phyloP scores from a whole-genome alignment of 2,329 filamentous ascomycete genomes.

The Microcyclospora pomicola region DNA sequence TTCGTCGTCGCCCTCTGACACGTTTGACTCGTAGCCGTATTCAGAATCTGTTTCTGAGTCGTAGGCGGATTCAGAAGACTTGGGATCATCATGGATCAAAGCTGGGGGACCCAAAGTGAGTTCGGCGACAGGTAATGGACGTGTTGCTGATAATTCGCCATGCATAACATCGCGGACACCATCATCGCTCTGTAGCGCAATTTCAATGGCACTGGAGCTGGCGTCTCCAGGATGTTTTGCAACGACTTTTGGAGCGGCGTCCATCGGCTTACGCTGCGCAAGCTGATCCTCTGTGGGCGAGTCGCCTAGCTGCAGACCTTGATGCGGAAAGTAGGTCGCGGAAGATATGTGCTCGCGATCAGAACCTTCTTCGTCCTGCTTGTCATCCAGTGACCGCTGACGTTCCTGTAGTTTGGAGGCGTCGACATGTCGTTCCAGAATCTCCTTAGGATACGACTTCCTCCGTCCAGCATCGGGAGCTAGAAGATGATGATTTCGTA shows the following conservation, averaged over 20 bases:
- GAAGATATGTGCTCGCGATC: conserved; percentile 80
- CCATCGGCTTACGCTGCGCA: conserved; percentile 8
- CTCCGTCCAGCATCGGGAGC: conserved; percentile 33
- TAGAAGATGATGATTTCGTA: conserved; percentile 40
- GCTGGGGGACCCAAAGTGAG: conserved; percentile 10
- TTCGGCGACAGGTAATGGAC: conserved; percentile 4
- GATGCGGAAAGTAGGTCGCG: conserved; percentile 68
- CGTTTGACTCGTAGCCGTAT: conserved; percentile 38
- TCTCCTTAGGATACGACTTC: conserved; percentile 27
- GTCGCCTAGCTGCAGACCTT: conserved; percentile 37
- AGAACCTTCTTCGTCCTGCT: conserved; percentile 45
- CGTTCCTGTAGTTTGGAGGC: conserved; percentile 6
- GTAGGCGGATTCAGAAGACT: conserved; percentile 15
- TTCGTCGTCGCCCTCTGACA: conserved; percentile 38
- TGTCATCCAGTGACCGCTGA: conserved; percentile 2
- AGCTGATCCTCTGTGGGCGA: conserved; percentile 18
- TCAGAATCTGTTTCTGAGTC: conserved; percentile 23
- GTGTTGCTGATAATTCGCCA: conserved; percentile 40
- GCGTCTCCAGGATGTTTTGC: conserved; percentile 14
- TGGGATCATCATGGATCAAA: conserved; percentile 6
- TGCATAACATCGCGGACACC: conserved; percentile 44
- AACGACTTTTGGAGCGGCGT: background rate
- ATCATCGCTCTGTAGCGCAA: conserved; percentile 46
- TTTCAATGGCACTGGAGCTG: conserved; percentile 39
- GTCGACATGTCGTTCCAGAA: background rate